Conservation (phyloP, 2,329 filamentous ascomycete genomes). For the Fusarium multiceps region DNA sequence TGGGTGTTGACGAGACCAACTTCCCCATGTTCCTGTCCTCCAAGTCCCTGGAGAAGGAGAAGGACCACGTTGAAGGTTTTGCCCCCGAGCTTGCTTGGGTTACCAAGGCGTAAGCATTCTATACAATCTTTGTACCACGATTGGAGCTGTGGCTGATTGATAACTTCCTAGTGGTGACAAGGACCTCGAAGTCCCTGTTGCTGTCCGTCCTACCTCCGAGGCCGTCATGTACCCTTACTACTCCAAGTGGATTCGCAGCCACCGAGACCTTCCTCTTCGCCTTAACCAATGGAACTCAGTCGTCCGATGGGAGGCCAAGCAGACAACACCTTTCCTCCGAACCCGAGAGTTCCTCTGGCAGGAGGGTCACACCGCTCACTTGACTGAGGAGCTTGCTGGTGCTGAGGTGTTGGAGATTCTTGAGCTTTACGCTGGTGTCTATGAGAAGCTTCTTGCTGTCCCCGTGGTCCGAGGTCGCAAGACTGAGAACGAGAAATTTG, state of each 20-base stretch:
- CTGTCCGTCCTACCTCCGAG: constrained; percentile 75
- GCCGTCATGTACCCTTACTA: constrained; percentile 97
- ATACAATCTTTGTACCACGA: not conserved
- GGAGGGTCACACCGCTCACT: constrained; percentile 90
- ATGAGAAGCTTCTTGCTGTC: constrained; percentile 92
- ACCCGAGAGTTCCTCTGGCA: constrained; percentile 98
- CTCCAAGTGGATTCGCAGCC: constrained; percentile 95
- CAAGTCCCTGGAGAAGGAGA: constrained; percentile 88
- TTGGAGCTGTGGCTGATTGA: constrained; percentile 11
- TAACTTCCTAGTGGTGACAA: constrained; percentile 77
- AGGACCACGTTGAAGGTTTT: constrained; percentile 98
- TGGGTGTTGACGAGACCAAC: constrained; percentile 95
- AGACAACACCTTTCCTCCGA: constrained; percentile 85
- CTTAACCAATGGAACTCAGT: constrained; percentile 98
- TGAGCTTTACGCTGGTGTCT: constrained; percentile 90
- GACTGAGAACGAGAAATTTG: constrained; percentile 98
- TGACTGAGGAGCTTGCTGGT: constrained; percentile 83
- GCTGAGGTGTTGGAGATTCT: constrained; percentile 93
- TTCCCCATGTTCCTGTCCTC: constrained; percentile 96
- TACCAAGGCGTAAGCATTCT: constrained; percentile 74
- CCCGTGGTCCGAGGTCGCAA: constrained; percentile 94
- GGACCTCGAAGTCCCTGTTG: constrained; percentile 84
- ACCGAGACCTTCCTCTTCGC: constrained; percentile 92
- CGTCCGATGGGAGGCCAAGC: constrained; percentile 97
- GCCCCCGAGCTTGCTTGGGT: constrained; percentile 93